phyloP scores from a whole-genome alignment of 2,329 filamentous ascomycete species.

The Cercospora sp. region DNA sequence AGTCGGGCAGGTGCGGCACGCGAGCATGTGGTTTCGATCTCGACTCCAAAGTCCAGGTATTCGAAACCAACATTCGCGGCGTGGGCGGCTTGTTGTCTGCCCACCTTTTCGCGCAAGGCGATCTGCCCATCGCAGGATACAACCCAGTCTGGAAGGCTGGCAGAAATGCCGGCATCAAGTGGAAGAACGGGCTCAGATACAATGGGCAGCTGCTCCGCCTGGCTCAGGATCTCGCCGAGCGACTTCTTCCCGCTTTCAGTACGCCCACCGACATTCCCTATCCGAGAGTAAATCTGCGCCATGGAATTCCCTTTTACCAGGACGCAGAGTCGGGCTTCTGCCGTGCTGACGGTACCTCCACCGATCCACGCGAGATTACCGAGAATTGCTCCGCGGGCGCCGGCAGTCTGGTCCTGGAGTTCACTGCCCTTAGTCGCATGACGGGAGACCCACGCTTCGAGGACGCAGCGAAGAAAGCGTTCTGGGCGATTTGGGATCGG shows the following conservation, averaged over 20 bases:
- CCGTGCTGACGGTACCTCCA: slow-evolving; percentile 44
- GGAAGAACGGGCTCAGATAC: slow-evolving; percentile 66
- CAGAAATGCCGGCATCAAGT: slow-evolving; percentile 45
- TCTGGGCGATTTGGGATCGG: slow-evolving; percentile 94
- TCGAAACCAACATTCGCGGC: slow-evolving; percentile 94
- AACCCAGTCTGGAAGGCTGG: slow-evolving; percentile 49
- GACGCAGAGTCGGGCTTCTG: slow-evolving; percentile 53
- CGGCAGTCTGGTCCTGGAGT: slow-evolving; percentile 92
- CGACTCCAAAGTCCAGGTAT: slow-evolving; percentile 97
- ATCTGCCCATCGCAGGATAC: slow-evolving; percentile 83
- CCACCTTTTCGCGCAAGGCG: slow-evolving; percentile 88
- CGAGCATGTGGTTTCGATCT: slow-evolving; percentile 83
- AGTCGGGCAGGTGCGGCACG: slow-evolving; percentile 69
- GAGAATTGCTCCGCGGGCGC: slow-evolving; percentile 97
- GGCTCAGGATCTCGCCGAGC: slow-evolving; percentile 78
- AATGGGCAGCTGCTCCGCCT: slow-evolving; percentile 88
- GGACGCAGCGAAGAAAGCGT: slow-evolving; percentile 82
- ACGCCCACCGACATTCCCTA: slow-evolving; percentile 91
- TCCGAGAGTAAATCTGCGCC: slow-evolving; percentile 85
- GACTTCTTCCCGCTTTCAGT: slow-evolving; percentile 88
- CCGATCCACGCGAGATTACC: slow-evolving; percentile 69
- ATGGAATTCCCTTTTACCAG: slow-evolving; percentile 88
- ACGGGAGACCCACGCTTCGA: slow-evolving; percentile 89
- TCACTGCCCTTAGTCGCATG: slow-evolving; percentile 83
- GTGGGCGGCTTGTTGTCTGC: slow-evolving; percentile 88